Percentiles rank a stretch among this genome's conserved stretches.
These are phyloP conservation scores for Arabidopsis suecica DNA, from an alignment of 345 rosid species.

Conservation along the genomic window DNA sequence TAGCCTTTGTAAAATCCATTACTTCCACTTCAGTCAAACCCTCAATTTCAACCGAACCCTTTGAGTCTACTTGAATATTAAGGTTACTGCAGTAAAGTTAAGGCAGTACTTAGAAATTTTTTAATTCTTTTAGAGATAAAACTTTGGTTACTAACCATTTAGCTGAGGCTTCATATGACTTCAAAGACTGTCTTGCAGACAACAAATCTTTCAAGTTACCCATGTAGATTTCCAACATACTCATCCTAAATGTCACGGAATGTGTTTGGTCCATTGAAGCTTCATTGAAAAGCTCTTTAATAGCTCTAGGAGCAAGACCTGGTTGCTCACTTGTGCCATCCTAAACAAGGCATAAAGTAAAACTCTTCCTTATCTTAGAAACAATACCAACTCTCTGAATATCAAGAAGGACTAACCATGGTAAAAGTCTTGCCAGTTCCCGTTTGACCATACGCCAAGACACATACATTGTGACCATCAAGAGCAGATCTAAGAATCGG, in stretches of 20 bases:
- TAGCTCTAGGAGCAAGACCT: constrained; percentile 79
- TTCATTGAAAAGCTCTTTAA: constrained; percentile 65
- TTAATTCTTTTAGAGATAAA: neutral
- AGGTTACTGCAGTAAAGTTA: constrained; percentile 69
- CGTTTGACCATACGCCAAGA: constrained; percentile 95
- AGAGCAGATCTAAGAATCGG: constrained; percentile 88
- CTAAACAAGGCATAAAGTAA: constrained; percentile 45
- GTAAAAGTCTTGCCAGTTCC: constrained; percentile 96
- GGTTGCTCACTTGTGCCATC: constrained; percentile 75
- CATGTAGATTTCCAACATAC: constrained; percentile 97
- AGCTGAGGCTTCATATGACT: constrained; percentile 49
- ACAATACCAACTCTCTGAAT: neutral
- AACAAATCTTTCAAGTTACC: constrained; percentile 81
- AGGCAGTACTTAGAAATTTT: constrained; percentile 24
- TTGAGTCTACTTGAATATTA: constrained; percentile 85
- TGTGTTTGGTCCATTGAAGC: constrained; percentile 53
- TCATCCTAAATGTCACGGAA: constrained; percentile 70
- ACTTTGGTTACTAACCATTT: constrained; percentile 56
- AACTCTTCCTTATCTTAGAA: constrained; percentile 26
- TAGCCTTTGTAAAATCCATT: constrained; percentile 64
- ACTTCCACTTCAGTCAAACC: constrained; percentile 80
- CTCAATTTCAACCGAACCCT: constrained; percentile 82
- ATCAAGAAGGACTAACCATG: constrained; percentile 61
- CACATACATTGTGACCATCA: constrained; percentile 87
- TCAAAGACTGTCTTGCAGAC: constrained; percentile 58